A percentile compares a stretch with the other conserved stretches of the same genome.
Evolutionary conservation across 2,329 filamentous ascomycete genomes (phyloP).

Genomic region (Gnomoniopsis smithogilvyi): DNA sequence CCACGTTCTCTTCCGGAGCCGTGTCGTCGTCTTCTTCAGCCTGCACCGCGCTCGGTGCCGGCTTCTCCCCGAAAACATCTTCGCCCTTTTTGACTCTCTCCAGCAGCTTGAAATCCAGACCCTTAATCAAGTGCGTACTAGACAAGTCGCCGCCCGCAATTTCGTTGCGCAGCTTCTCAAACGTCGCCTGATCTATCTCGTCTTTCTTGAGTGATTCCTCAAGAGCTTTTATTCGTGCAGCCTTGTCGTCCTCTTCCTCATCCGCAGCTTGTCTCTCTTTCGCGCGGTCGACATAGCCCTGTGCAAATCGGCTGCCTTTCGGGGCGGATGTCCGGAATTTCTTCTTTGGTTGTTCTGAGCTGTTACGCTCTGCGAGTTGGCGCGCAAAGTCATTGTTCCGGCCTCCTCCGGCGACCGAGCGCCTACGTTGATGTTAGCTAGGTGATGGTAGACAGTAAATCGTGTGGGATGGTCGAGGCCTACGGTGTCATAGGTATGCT

Average conservation of each 20-base stretch:
- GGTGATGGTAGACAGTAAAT: not conserved
- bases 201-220: slow-evolving; percentile 80
- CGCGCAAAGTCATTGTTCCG: slow-evolving; percentile 72
- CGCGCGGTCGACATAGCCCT: slow-evolving; percentile 82
- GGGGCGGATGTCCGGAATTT: slow-evolving; percentile 77
- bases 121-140: slow-evolving; percentile 87
- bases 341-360: slow-evolving; percentile 56
- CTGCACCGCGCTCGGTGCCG: slow-evolving; percentile 25
- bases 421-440: slow-evolving; percentile 38
- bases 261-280: slow-evolving; percentile 53
- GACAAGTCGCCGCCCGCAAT: slow-evolving; percentile 79
- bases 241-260: slow-evolving; percentile 51
- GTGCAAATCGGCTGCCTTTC: slow-evolving; percentile 75
- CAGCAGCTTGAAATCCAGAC: slow-evolving; percentile 79
- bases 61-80: slow-evolving; percentile 52
- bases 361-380: slow-evolving; percentile 74
- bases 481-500: slow-evolving; percentile 95
- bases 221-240: slow-evolving; percentile 69
- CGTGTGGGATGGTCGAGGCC: slow-evolving; percentile 29
- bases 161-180: slow-evolving; percentile 69
- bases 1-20: slow-evolving; percentile 55
- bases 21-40: slow-evolving; percentile 50
- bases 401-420: slow-evolving; percentile 55
- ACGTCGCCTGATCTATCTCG: slow-evolving; percentile 77
- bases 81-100: slow-evolving; percentile 68